A percentile compares a stretch with the other conserved stretches of the same genome.
Evolutionary conservation across 192 early-diverging fungal genomes (phyloP).

Genomic region (Coemansia interrupta): DNA sequence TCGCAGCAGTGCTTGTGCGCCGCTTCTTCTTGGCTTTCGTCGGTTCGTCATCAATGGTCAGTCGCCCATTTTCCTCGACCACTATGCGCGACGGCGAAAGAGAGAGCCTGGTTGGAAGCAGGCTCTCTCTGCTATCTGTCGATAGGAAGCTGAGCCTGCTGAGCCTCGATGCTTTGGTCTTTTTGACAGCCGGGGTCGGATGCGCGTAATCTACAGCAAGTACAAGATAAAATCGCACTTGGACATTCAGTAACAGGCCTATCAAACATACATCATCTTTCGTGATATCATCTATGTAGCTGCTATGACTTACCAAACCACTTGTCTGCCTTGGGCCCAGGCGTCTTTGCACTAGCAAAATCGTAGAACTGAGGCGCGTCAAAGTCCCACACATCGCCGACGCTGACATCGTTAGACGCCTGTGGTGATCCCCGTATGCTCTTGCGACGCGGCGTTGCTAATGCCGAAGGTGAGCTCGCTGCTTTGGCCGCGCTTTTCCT

Average conservation of each 20-base stretch:
- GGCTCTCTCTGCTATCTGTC: slow-evolving; percentile 19
- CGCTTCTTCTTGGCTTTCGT: background rate
- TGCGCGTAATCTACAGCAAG: slow-evolving; percentile 29
- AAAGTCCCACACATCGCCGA: slow-evolving; percentile 38
- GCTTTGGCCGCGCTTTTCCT: slow-evolving; percentile 12
- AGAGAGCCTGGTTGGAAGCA: slow-evolving; percentile 35
- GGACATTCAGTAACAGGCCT: background rate
- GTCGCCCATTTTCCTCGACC: slow-evolving; percentile 20
- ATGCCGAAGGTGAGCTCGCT: slow-evolving; percentile 5
- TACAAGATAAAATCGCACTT: background rate
- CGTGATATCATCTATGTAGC: background rate
- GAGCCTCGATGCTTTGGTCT: slow-evolving; percentile 11
- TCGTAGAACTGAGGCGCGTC: slow-evolving; percentile 49
- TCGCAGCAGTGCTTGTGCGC: background rate
- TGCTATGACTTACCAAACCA: slow-evolving; percentile 46
- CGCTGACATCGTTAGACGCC: background rate
- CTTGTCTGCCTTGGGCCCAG: slow-evolving; percentile 34
- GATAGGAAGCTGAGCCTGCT: slow-evolving; percentile 23
- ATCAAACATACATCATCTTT: background rate
- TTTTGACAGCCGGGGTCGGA: slow-evolving; percentile 38
- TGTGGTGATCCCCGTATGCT: background rate
- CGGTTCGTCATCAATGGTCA: slow-evolving; percentile 18
- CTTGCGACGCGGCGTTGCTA: slow-evolving; percentile 17
- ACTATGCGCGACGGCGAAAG: slow-evolving; percentile 40
- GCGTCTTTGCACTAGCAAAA: slow-evolving; percentile 45